Base-by-base conservation (phyloP, 345 rosid genomes). In the Excoecaria cochinchinensis region DNA sequence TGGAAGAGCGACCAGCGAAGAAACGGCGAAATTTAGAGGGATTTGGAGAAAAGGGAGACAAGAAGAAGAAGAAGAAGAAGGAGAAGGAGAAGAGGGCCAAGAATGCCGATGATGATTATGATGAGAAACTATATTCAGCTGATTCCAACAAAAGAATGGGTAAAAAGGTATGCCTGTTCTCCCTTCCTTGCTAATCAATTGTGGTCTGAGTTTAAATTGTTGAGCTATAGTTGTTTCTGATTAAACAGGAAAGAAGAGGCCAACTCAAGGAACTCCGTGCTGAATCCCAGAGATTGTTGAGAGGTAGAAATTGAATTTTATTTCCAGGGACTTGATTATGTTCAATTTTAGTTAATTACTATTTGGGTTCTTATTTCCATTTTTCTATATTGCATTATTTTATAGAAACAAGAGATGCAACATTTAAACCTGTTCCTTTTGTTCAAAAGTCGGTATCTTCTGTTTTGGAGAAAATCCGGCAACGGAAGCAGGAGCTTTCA, bases 261-360 rank as follows among this genome's bases (percentile, higher is more conserved):
- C 78, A 81, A 55, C 85, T 91, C 52, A 80, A 80, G 74, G 88
- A 91, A 78, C 92, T 91, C 46, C 92, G 86, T 57, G 88, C 87
- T 47, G 97, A 91, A 80, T 90, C 94, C 52, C 97, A 95, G 89
- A 92, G 93, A 80, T 82, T 95, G 64, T 78, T 92, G 74, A 90
- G 97, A 82, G 97, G 97, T 92, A 84, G 3, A 39, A 21, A 38
- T 16, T 57, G 48, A 13, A 5, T 63, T 57, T 42, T 47, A 13
- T 21, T 48, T 46, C 3, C 3, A 25, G 19, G 44, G 21, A 8
- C 38, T 42, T 67, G 51, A 6, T 44, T 57, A 10, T 48, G 5
- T 39, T 22, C 5, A 7, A 31, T 61, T 12, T 70, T 14, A 63
- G 13, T 53, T 67, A 25, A 16, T 53, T 67, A 25, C 56, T 15